Conservation (phyloP, 1,284 basidiomycete species). For the Moniliophthora roreri region DNA sequence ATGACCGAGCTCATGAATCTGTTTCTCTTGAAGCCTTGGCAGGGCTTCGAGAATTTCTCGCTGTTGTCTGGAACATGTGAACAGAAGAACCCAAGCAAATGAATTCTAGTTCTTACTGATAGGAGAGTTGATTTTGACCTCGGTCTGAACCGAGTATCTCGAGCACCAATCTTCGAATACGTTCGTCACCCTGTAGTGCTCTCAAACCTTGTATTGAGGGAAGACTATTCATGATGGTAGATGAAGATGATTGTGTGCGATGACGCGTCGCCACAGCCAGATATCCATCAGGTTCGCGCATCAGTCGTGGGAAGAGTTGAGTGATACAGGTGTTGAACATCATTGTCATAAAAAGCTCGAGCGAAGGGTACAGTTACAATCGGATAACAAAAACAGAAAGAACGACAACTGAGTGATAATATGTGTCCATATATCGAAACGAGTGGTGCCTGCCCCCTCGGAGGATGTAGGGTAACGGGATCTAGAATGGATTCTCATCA, state of each 20-base stretch:
- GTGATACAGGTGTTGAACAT: background rate
- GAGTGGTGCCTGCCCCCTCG: background rate
- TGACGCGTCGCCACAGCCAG: slow-evolving; percentile 10
- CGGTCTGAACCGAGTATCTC: slow-evolving; percentile 2
- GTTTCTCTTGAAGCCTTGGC: slow-evolving; percentile 34
- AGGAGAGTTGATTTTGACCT: slow-evolving; percentile 7
- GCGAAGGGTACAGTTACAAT: slow-evolving; percentile 1
- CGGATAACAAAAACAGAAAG: background rate
- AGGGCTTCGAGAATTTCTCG: slow-evolving; percentile 30
- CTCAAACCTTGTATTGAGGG: slow-evolving; percentile 1
- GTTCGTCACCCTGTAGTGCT: slow-evolving; percentile 5
- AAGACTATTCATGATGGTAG: slow-evolving; percentile 9
- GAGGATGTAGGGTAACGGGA: background rate
- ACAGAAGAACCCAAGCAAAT: background rate
- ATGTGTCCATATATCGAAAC: slow-evolving; percentile 3
- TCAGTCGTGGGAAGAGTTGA: background rate
- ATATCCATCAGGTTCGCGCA: background rate
- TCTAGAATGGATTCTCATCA: slow-evolving; percentile 64
- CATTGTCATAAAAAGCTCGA: background rate
- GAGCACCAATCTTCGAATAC: slow-evolving; percentile 11
- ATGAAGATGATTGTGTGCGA: background rate
- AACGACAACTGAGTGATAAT: background rate
- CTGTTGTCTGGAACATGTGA: slow-evolving; percentile 30
- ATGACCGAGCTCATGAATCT: slow-evolving; percentile 32
- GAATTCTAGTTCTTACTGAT: slow-evolving; percentile 1